Evolutionary conservation across 1,139 yeast species (phyloP).

Genomic region (Blastobotrys buckinghamii): DNA sequence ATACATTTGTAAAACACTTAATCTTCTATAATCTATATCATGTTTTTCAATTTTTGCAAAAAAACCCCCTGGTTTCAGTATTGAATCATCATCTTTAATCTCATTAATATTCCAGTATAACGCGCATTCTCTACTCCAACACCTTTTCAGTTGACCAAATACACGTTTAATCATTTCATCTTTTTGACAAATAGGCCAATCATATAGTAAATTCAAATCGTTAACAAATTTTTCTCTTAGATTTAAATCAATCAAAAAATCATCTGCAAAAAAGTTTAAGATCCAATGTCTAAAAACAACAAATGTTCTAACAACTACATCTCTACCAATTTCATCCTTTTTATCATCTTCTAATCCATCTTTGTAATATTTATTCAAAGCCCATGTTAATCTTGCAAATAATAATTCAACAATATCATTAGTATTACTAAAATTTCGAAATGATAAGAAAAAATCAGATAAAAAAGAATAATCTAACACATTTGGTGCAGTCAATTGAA

Average conservation of each 20-base stretch:
- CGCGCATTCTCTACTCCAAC: constrained; percentile 33
- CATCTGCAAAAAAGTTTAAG: constrained; percentile 43
- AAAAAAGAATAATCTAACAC: constrained; percentile 71
- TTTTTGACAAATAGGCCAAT: constrained; percentile 25
- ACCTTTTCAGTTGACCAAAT: constrained; percentile 32
- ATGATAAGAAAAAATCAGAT: constrained; percentile 82
- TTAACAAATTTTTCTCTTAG: constrained; percentile 30
- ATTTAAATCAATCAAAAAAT: constrained; percentile 33
- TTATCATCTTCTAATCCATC: constrained; percentile 2
- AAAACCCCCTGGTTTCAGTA: constrained; percentile 22
- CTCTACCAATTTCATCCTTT: constrained; percentile 30
- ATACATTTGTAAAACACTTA: constrained; percentile 28
- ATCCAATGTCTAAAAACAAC: constrained; percentile 89
- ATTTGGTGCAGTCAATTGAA: constrained; percentile 72
- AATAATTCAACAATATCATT: constrained; percentile 54
- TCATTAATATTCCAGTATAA: constrained; percentile 32
- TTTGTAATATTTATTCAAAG: constrained; percentile 35
- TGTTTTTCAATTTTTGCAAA: constrained; percentile 14
- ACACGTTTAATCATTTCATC: constrained; percentile 27
- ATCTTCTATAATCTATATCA: constrained; percentile 22
- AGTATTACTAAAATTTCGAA: constrained; percentile 61
- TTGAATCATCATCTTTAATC: background rate
- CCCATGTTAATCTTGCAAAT: constrained; percentile 67
- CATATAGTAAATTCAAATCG: constrained; percentile 28
- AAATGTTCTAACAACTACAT: constrained; percentile 76